These are phyloP conservation scores for Clonostachys solani DNA, from an alignment of 2,329 filamentous ascomycete genomes.

Conservation along the genomic window DNA sequence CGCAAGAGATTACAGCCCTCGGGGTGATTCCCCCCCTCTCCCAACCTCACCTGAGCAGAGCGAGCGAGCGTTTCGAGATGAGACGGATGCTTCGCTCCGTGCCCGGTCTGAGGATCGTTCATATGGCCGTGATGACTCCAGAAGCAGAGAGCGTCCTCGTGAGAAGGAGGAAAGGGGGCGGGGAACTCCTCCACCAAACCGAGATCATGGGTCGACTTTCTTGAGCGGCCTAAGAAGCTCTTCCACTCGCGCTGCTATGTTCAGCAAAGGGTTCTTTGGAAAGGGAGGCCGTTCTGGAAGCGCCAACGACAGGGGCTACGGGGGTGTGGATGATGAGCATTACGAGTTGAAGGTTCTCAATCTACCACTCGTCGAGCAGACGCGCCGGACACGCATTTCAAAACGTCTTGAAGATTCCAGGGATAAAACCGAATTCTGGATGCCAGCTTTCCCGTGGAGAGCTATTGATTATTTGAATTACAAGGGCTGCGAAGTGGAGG, in stretches of 20 bases:
- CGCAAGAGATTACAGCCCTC: slow-evolving; percentile 16
- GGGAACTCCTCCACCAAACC: slow-evolving; percentile 42
- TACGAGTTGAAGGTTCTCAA: slow-evolving; percentile 86
- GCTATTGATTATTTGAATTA: slow-evolving; percentile 97
- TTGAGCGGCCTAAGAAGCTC: slow-evolving; percentile 71
- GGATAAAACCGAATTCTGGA: slow-evolving; percentile 98
- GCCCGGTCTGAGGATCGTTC: slow-evolving; percentile 72
- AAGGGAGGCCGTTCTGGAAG: slow-evolving; percentile 65
- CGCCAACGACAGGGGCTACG: not conserved
- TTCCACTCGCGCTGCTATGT: slow-evolving; percentile 70
- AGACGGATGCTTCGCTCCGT: slow-evolving; percentile 60
- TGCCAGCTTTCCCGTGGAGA: slow-evolving; percentile 92
- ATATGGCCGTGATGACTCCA: slow-evolving; percentile 34
- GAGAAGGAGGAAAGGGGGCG: not conserved
- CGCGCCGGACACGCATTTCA: slow-evolving; percentile 85
- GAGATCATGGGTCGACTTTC: slow-evolving; percentile 59
- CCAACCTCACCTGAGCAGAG: slow-evolving; percentile 61
- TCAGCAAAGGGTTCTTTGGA: slow-evolving; percentile 79
- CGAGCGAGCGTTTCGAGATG: slow-evolving; percentile 64
- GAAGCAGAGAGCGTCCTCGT: slow-evolving; percentile 28
- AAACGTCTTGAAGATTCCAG: slow-evolving; percentile 81
- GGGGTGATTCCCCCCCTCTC: slow-evolving; percentile 28
- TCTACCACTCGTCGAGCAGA: slow-evolving; percentile 80
- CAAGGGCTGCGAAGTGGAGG: slow-evolving; percentile 90
- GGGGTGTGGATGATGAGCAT: slow-evolving; percentile 69